Conservation (phyloP, 805 yeast species). For the Kluyveromyces nonfermentans region DNA sequence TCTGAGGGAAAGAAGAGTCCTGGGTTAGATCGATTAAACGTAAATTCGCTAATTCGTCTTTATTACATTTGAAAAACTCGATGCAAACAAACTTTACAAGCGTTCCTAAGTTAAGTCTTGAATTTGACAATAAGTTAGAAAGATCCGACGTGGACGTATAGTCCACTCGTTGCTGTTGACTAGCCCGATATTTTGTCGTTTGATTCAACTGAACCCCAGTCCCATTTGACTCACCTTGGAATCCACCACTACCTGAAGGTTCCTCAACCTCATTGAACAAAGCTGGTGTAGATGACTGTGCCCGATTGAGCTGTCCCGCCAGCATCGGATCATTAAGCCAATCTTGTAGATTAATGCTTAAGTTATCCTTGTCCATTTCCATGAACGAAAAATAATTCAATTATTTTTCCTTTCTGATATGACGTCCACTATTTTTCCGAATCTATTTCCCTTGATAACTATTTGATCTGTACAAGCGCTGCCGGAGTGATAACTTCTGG, state of each 20-base stretch:
- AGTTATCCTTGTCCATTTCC: constrained; percentile 2
- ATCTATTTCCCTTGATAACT: background rate
- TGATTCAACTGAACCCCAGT: background rate
- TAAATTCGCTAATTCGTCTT: constrained; percentile 6
- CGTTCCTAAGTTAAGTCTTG: constrained; percentile 2
- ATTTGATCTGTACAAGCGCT: background rate
- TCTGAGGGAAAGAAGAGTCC: constrained; percentile 28
- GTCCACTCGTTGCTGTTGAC: background rate
- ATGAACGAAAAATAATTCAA: background rate
- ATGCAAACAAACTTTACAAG: constrained; percentile 3
- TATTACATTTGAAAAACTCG: constrained; percentile 3
- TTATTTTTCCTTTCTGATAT: background rate
- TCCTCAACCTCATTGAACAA: constrained; percentile 1
- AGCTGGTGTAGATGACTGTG: constrained; percentile 3
- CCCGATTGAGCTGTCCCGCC: constrained; percentile 2
- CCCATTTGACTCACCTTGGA: background rate
- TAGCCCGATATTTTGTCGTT: background rate
- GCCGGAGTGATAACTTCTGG: background rate
- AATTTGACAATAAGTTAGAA: background rate
- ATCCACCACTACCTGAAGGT: background rate
- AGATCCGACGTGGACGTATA: constrained; percentile 1
- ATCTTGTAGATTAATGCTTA: constrained; percentile 2
- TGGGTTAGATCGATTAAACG: constrained; percentile 25
- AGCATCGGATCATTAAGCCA: constrained; percentile 4
- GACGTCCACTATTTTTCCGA: background rate